Evolutionary conservation across 2,329 filamentous ascomycete species (phyloP).

Genomic region (Scytalidium lignicola): DNA sequence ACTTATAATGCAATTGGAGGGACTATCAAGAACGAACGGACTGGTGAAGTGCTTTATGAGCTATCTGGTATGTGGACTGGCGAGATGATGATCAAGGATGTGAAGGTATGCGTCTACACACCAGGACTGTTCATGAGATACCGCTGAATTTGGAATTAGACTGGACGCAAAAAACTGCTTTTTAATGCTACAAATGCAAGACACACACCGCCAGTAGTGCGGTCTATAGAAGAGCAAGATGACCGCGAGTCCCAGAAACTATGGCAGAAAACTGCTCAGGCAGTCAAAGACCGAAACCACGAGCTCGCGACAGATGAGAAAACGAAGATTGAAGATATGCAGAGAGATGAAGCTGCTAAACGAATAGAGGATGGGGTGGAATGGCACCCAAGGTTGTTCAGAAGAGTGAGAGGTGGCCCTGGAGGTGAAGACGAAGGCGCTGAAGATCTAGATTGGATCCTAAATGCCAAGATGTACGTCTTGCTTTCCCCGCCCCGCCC

Average conservation of each 20-base stretch:
- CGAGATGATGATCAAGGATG: constrained; percentile 87
- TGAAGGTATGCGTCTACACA: constrained; percentile 51
- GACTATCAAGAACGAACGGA: constrained; percentile 80
- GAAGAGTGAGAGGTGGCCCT: constrained; percentile 64
- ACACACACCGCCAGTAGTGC: constrained; percentile 65
- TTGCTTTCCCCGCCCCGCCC: too few species aligned
- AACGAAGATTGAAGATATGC: constrained; percentile 89
- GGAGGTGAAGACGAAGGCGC: constrained; percentile 73
- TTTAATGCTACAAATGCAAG: constrained; percentile 81
- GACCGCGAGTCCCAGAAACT: constrained; percentile 86
- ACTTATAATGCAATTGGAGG: constrained; percentile 96
- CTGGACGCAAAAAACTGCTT: constrained; percentile 80
- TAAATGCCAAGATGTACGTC: constrained; percentile 76
- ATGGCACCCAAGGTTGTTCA: constrained; percentile 86
- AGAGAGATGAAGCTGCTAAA: constrained; percentile 81
- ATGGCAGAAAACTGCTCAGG: constrained; percentile 77
- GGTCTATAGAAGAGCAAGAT: constrained; percentile 80
- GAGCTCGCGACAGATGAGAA: constrained; percentile 90
- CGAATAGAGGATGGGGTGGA: constrained; percentile 73
- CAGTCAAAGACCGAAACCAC: constrained; percentile 81
- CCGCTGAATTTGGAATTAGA: constrained; percentile 45
- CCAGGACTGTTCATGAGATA: not conserved
- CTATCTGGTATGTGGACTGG: constrained; percentile 89
- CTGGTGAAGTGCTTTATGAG: constrained; percentile 84
- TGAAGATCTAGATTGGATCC: constrained; percentile 91